Evolutionary conservation across 805 yeast species (phyloP).

Genomic region (Metschnikowia shivogae): DNA sequence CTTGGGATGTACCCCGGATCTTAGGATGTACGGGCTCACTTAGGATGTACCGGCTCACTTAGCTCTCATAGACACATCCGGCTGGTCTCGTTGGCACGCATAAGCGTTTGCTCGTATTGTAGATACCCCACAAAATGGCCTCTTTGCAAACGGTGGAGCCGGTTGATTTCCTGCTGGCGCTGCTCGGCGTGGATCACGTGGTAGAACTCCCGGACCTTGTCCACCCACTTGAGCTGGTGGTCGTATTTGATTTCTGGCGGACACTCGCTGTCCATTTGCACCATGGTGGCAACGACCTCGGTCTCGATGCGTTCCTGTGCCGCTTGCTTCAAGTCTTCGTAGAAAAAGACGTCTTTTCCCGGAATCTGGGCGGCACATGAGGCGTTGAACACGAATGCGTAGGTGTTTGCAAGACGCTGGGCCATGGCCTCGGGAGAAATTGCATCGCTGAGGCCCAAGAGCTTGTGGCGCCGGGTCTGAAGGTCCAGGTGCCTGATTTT

Average conservation of each 20-base stretch:
- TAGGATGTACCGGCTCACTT: too few relatives aligned
- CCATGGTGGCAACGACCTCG: conserved; percentile 10
- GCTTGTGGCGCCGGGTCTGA: conserved; percentile 9
- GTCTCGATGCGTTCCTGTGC: conserved; percentile 8
- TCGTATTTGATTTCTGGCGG: conserved; percentile 10
- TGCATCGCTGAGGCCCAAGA: conserved; percentile 6
- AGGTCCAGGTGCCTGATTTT: conserved; percentile 14
- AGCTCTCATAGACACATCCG: conserved; percentile 10
- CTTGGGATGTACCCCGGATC: too few relatives aligned
- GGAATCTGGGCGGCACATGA: conserved; percentile 9
- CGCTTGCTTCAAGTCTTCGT: conserved; percentile 10
- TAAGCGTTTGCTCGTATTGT: conserved; percentile 14
- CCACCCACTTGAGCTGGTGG: conserved; percentile 14
- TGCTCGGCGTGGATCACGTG: not conserved
- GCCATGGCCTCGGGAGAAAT: conserved; percentile 6
- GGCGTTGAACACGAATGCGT: conserved; percentile 18
- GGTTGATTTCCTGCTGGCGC: conserved; percentile 5
- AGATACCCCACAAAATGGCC: conserved; percentile 12
- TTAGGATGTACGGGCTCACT: too few relatives aligned
- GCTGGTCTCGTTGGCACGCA: conserved; percentile 13
- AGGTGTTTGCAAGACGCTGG: conserved; percentile 14
- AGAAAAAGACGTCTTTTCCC: conserved; percentile 4
- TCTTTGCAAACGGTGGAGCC: not conserved
- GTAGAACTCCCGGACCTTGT: conserved; percentile 6
- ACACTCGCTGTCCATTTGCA: conserved; percentile 14